Base-by-base conservation (phyloP, 331 rosid genomes). In the Rhamnella rubrinervis region DNA sequence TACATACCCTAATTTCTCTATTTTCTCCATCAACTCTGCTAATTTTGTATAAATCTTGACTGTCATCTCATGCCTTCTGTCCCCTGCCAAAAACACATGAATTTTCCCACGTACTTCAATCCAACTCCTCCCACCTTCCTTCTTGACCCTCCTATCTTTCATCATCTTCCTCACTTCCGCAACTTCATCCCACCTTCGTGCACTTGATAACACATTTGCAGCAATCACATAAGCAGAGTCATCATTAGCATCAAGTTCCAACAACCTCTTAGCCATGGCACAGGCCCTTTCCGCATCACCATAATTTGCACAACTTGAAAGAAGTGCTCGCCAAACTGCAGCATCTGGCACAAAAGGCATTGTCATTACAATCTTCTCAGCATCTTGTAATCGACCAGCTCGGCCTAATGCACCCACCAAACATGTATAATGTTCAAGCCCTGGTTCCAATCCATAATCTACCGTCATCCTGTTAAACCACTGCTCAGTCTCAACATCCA, bases 121-220 rank as follows among this genome's bases (percentile, higher is more conserved):
- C 98, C 98, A 93, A 78, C 98, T 93, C 78, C 85, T 81, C 47
- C 98, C 98, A 8, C 84, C 83, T 65, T 80, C 80, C 84, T 93
- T 90, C 83, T 74, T 84, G 83, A 88, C 97, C 76, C 67, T 71
- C 75, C 85, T 75, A 23, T 88, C 85, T 68, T 78, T 93, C 92
- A 93, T 88, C 73, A 62, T 66, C 87, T 82, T 82, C 87, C 98
- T 84, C 81, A 91, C 79, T 75, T 85, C 75, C 0, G 89, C 92
- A 79, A 88, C 98, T 83, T 90, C 95, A 38, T 84, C 88, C 98
- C 97, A 88, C 83, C 91, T 87, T 71, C 83, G 87, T 6, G 81
- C 75, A 14, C 82, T 65, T 0, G 97, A 88, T 21, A 93, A 69
- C 79, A 81, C 91, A 51, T 93, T 90, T 10, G 96, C 87, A 59